phyloP scores from a whole-genome alignment of 2,329 filamentous ascomycete genomes.

The Talaromyces marneffei region DNA sequence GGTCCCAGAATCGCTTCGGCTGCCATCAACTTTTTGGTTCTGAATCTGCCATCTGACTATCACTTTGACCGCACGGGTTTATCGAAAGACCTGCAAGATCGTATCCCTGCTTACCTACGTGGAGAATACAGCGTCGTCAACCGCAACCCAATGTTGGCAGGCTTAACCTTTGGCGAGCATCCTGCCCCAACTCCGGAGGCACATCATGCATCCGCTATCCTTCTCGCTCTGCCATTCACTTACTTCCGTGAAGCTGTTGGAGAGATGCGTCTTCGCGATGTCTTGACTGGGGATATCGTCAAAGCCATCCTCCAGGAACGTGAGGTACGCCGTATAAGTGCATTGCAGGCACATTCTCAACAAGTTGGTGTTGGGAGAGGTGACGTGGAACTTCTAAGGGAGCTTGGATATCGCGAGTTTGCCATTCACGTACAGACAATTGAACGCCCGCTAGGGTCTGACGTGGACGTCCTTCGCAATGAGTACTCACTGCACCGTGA shows the following conservation, averaged over 20 bases:
- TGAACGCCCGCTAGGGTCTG: background rate
- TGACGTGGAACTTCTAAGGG: background rate
- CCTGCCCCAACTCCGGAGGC: slow-evolving; percentile 16
- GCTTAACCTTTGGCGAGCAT: slow-evolving; percentile 20
- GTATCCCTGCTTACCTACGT: slow-evolving; percentile 22
- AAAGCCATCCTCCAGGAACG: slow-evolving; percentile 24
- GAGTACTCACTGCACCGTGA: slow-evolving; percentile 14
- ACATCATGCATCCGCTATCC: slow-evolving; percentile 22
- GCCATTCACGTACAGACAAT: background rate
- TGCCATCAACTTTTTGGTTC: slow-evolving; percentile 22
- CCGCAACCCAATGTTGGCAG: slow-evolving; percentile 19
- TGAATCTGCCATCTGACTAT: slow-evolving; percentile 20
- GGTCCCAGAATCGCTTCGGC: slow-evolving; percentile 16
- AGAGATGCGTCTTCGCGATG: slow-evolving; percentile 16
- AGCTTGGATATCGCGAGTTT: slow-evolving; percentile 23
- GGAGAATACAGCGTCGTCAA: slow-evolving; percentile 12
- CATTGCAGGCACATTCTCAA: slow-evolving; percentile 16
- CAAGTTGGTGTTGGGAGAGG: background rate
- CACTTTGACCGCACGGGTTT: slow-evolving; percentile 23
- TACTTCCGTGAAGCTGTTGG: slow-evolving; percentile 20
- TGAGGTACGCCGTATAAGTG: slow-evolving; percentile 25
- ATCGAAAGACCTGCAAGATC: slow-evolving; percentile 20
- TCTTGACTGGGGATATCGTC: slow-evolving; percentile 18
- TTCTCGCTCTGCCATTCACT: slow-evolving; percentile 26
- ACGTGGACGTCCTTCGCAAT: background rate